Evolutionary conservation across 2,329 filamentous ascomycete species (phyloP).

Genomic region (Aspergillus calidoustus): DNA sequence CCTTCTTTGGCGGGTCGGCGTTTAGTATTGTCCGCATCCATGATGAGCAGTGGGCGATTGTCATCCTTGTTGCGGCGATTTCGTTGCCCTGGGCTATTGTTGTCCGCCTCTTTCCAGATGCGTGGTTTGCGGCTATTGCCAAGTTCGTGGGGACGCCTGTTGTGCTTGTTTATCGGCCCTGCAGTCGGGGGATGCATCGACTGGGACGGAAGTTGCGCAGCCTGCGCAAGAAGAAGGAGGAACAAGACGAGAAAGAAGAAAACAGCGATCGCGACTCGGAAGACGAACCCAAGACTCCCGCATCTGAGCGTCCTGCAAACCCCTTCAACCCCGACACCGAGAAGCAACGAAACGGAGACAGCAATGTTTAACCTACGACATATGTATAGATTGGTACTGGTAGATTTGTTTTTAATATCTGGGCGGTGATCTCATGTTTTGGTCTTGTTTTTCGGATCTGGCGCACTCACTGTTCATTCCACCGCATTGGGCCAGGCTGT

Average conservation of each 20-base stretch:
- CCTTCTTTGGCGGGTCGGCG: constrained; percentile 78
- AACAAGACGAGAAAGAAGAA: neutral
- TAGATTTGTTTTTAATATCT: neutral
- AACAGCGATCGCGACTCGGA: neutral
- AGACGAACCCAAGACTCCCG: no score
- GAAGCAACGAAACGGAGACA: neutral
- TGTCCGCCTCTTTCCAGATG: constrained; percentile 79
- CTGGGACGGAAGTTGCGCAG: constrained; percentile 2
- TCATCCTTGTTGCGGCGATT: constrained; percentile 76
- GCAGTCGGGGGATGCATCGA: constrained; percentile 11
- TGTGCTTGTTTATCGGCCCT: constrained; percentile 13
- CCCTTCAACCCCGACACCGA: neutral
- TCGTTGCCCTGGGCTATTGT: constrained; percentile 80
- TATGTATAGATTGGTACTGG: neutral
- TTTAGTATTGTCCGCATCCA: constrained; percentile 74
- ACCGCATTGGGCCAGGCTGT: neutral
- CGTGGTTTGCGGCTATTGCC: constrained; percentile 18
- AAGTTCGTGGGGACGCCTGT: constrained; percentile 16
- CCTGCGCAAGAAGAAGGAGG: neutral
- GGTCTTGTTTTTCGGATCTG: neutral
- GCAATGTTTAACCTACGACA: neutral
- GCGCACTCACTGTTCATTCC: neutral
- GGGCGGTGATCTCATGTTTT: neutral
- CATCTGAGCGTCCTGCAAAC: neutral
- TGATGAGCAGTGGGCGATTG: constrained; percentile 80